phyloP scores from a whole-genome alignment of 2,329 filamentous ascomycete genomes.

The Davidsoniella neocaledoniae region DNA sequence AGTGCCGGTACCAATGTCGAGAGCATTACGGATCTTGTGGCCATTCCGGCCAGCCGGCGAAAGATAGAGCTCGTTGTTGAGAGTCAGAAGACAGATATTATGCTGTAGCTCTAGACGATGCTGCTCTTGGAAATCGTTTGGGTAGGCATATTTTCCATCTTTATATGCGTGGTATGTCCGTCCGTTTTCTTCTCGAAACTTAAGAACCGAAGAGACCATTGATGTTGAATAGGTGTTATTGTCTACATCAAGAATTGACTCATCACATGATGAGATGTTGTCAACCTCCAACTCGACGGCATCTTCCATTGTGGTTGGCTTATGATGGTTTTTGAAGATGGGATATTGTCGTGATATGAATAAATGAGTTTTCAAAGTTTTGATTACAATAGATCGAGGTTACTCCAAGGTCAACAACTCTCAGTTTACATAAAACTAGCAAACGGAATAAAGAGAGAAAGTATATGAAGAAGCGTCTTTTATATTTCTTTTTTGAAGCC shows the following conservation, averaged over 20 bases:
- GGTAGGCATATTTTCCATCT: conserved; percentile 17
- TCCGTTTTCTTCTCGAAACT: conserved; percentile 17
- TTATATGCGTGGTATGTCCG: conserved; percentile 18
- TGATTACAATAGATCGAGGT: background rate
- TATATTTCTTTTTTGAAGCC: too few relatives aligned
- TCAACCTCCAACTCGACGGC: background rate
- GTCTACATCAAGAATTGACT: background rate
- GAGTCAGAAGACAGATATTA: conserved; percentile 20
- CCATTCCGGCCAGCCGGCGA: conserved; percentile 15
- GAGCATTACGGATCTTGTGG: conserved; percentile 17
- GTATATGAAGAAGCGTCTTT: background rate
- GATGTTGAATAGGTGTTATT: conserved; percentile 12
- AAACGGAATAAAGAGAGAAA: background rate
- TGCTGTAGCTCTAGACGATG: conserved; percentile 19
- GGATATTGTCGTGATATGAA: background rate
- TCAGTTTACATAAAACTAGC: background rate
- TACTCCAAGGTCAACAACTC: background rate
- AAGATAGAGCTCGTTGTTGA: conserved; percentile 18
- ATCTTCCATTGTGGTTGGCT: background rate
- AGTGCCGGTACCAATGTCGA: conserved; percentile 34
- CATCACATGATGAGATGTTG: background rate
- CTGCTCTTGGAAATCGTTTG: conserved; percentile 16
- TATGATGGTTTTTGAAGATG: background rate
- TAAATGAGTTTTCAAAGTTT: background rate
- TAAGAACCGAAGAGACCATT: conserved; percentile 13